Evolutionary conservation across 2,329 filamentous ascomycete genomes (phyloP), one percentile per base, ranked within the genome.

Genomic region (Verticillium dahliae): DNA sequence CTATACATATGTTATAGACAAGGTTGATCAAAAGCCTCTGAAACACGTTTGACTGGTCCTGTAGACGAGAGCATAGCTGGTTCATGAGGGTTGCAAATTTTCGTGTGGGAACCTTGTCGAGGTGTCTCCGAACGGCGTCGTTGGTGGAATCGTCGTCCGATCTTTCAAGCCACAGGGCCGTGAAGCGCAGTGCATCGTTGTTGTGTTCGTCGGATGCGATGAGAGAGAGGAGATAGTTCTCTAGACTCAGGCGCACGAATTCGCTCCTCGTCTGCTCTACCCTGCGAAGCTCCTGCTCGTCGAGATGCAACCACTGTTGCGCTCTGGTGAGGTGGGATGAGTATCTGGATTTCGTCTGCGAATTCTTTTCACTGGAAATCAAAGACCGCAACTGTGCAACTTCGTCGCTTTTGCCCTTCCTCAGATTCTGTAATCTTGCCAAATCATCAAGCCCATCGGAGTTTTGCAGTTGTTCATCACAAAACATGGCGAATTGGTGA

Each of bases 71-170:
- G 6, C 93, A 94, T 37, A 99, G 83, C 73, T 99, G 95, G 70
- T 97, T 99, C 87, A 97, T 96, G 59, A 99, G 79, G 3, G 90
- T 78, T 1, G 92, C 94, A 71, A 99, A 97, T 71, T 99, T 99
- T 63, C 91, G 85, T 62, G 91, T 97, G 1, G 94, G 90, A 0
- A 98, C 94, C 59, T 85, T 81, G 4, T 79, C 75, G 15, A 99
- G 79, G 69, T 92, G 80, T 62, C 84, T 85, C 61, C 79, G 80
- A 22, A 97, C 92, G 1, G 91, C 88, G 56, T 84, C 83, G 69
- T 97, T 98, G 3, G 92, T 91, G 34, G 86, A 81, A 5, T 86
- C 80, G 62, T 90, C 89, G n/a, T 86, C 85, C 0, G 91, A 90
- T 64, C 93, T 86, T 71, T 97, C 92, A 10, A 99, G 84, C 95